Evolutionary conservation across 2,329 filamentous ascomycete genomes (phyloP).

Genomic region (Tolypocladium inflatum): DNA sequence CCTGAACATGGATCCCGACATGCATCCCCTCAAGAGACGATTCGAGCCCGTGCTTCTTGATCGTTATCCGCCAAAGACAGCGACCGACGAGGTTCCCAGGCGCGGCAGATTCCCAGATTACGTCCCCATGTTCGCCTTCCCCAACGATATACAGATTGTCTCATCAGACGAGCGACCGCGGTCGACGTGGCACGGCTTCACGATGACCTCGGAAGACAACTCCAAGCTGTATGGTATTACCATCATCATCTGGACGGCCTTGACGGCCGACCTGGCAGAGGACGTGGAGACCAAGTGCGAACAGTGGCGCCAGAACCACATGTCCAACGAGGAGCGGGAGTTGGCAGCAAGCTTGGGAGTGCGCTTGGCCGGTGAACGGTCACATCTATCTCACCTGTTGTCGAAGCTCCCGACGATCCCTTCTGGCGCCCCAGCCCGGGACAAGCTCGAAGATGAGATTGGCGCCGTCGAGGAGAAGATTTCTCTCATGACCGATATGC

Average conservation of each 20-base stretch:
- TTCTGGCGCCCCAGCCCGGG: constrained; percentile 73
- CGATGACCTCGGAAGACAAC: constrained; percentile 91
- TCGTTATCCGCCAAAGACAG: constrained; percentile 77
- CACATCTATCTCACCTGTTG: constrained; percentile 80
- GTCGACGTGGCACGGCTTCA: constrained; percentile 98
- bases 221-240: constrained; percentile 88
- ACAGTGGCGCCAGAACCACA: constrained; percentile 73
- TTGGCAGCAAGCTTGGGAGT: constrained; percentile 86
- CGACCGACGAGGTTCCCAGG: constrained; percentile 68
- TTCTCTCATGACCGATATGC: constrained; percentile 87
- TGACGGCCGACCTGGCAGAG: constrained; percentile 73
- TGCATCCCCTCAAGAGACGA: constrained; percentile 88
- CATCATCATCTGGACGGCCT: constrained; percentile 83
- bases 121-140: constrained; percentile 98
- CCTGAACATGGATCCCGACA: constrained; percentile 77
- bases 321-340: constrained; percentile 86
- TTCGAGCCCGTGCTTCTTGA: constrained; percentile 97
- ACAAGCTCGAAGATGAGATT: constrained; percentile 86
- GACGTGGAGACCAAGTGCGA: constrained; percentile 77
- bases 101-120: constrained; percentile 91
- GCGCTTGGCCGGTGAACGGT: constrained; percentile 75
- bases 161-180: constrained; percentile 88
- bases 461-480: constrained; percentile 97
- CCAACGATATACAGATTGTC: constrained; percentile 94
- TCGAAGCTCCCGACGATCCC: constrained; percentile 71